phyloP scores from a whole-genome alignment of 495 filamentous ascomycete genomes.

The Bacidia rubella region DNA sequence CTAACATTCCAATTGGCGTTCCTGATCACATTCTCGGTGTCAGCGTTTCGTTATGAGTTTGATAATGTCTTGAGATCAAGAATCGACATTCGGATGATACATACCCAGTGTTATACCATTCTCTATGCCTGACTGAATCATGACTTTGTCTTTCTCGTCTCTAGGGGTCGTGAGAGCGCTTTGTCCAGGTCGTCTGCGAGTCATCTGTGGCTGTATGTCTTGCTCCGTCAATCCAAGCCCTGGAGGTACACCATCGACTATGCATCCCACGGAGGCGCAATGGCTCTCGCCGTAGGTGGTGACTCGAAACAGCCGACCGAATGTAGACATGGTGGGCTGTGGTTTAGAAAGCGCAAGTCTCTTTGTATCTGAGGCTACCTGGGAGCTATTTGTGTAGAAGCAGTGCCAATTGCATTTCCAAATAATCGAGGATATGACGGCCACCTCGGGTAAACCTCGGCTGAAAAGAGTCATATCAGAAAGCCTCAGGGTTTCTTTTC shows the following conservation, averaged over 20 bases:
- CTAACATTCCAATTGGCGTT: constrained; percentile 82
- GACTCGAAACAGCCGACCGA: constrained; percentile 71
- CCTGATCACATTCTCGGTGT: no score
- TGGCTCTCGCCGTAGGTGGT: constrained; percentile 89
- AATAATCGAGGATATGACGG: no score
- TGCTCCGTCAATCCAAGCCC: constrained; percentile 77
- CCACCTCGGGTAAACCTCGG: no score
- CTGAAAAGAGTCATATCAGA: no score
- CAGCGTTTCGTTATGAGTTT: no score
- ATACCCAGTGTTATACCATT: constrained; percentile 81
- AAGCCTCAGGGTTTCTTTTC: no score
- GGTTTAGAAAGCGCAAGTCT: not conserved
- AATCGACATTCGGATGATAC: no score
- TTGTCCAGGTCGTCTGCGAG: constrained; percentile 80
- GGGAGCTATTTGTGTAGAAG: not conserved
- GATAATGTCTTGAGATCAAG: no score
- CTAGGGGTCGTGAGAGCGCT: constrained; percentile 81
- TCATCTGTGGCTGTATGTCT: constrained; percentile 94
- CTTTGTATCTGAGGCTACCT: not conserved
- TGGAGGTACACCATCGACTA: constrained; percentile 78
- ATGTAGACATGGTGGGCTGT: constrained; percentile 61
- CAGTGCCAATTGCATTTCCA: no score
- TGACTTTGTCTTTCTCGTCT: constrained; percentile 80
- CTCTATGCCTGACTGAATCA: constrained; percentile 91
- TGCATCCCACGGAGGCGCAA: constrained; percentile 80